Evolutionary conservation across 208 protist species (phyloP), one percentile per base, ranked within the genome.

Genomic region (Leishmania major): DNA sequence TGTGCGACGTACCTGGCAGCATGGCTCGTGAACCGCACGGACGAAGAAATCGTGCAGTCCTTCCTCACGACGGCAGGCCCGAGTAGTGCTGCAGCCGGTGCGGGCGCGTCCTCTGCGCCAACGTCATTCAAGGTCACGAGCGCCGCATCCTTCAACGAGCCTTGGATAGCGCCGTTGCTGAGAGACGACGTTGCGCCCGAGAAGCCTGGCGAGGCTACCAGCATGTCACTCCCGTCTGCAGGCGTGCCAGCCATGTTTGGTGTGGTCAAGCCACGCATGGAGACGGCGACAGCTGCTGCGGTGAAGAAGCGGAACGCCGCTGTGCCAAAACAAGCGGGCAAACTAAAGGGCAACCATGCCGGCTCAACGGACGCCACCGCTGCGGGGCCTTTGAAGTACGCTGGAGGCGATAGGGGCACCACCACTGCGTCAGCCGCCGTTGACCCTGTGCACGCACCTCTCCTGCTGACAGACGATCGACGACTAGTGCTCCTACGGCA

Each of bases 11-110:
- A 93, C 70, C 81, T 96, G 47, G 77, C 83, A n/a, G 89, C 86
- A 67, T 91, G 93, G 79, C 75, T 96, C 37, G 89, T 93, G 87
- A 88, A 90, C 35, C 19, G 80, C 31, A 90, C 85, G 4, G 90
- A 94, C 71, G 86, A 88, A 0, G 91, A 93, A 8, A 86, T 96
- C 19, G 74, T 93, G 40, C 31, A 82, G 40, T 89, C 87, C 51
- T 93, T 95, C 83, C 17, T 86, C 22, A 49, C 80, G n/a, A 55
- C 31, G 28, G 22, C 43, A 67, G 49, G 22, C 22, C 5, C 10
- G 17, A 55, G 25, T 25, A 15, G 60, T 49, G 10, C 10, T 6
- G 11, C 28, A 11, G 25, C 67, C 53, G 17, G 13, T 15, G 22
- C 55, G 37, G 28, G 51, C 31, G 37, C 51, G 37, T 35, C 49